These are phyloP conservation scores for Termitomyces sp. DNA, from an alignment of 768 basidiomycete species.

Conservation along the genomic window DNA sequence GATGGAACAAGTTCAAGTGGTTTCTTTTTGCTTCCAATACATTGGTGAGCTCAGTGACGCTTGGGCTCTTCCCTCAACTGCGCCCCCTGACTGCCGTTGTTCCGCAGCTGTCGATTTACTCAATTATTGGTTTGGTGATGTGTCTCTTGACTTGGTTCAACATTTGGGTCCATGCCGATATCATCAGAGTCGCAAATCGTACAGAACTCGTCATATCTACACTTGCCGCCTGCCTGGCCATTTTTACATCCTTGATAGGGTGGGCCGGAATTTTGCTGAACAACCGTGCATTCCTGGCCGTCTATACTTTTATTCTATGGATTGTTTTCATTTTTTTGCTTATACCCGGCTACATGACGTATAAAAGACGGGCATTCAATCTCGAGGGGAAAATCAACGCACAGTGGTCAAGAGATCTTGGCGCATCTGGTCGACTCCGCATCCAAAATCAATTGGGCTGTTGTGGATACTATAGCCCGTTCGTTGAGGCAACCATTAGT, in stretches of 20 bases:
- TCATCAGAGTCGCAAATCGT: conserved; percentile 65
- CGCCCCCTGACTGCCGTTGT: not conserved
- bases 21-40: conserved; percentile 57
- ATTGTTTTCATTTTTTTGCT: conserved; percentile 65
- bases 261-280: conserved; percentile 81
- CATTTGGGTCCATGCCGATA: conserved; percentile 61
- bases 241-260: conserved; percentile 66
- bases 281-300: conserved; percentile 75
- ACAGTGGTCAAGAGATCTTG: conserved; percentile 66
- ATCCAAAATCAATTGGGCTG: conserved; percentile 74
- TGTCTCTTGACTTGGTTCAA: conserved; percentile 76
- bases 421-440: conserved; percentile 51
- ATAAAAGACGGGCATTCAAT: conserved; percentile 70
- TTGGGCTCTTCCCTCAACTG: not conserved
- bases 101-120: conserved; percentile 46
- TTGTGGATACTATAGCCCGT: conserved; percentile 79
- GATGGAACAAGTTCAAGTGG: conserved; percentile 89
- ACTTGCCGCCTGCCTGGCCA: conserved; percentile 49
- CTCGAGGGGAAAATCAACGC: conserved; percentile 76
- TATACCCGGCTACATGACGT: conserved; percentile 73
- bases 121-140: conserved; percentile 55
- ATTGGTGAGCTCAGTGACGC: conserved; percentile 21
- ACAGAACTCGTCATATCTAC: conserved; percentile 69
- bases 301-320: conserved; percentile 77
- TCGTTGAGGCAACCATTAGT: conserved; percentile 71